Percentiles rank a stretch among this genome's conserved stretches.
Conservation (phyloP, 2,329 filamentous ascomycete genomes). For the Chrysosporium keratinophilum region DNA sequence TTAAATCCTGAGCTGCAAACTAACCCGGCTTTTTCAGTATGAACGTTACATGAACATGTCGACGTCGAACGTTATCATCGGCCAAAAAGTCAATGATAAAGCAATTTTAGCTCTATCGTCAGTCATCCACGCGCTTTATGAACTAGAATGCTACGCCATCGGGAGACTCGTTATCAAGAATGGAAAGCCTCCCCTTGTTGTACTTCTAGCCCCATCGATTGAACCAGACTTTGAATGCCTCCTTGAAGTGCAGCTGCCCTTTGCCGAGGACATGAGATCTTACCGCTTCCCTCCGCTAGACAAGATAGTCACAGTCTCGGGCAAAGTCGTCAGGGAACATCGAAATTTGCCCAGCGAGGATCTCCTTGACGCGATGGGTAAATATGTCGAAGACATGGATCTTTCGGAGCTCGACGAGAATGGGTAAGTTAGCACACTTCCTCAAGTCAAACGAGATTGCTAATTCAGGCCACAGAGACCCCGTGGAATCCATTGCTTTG, state of each 20-base stretch:
- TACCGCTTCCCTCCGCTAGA: slow-evolving; percentile 89
- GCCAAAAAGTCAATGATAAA: slow-evolving; percentile 67
- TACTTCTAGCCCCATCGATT: slow-evolving; percentile 70
- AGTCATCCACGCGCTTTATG: slow-evolving; percentile 74
- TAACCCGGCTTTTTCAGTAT: slow-evolving; percentile 44
- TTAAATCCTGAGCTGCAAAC: slow-evolving; percentile 4
- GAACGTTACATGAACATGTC: slow-evolving; percentile 79
- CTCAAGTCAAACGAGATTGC: slow-evolving; percentile 12
- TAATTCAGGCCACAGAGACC: slow-evolving; percentile 31
- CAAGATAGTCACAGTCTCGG: slow-evolving; percentile 75
- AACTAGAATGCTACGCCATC: slow-evolving; percentile 75
- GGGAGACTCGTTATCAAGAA: slow-evolving; percentile 79
- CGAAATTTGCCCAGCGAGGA: slow-evolving; percentile 68
- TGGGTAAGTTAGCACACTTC: slow-evolving; percentile 42
- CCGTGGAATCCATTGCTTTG: slow-evolving; percentile 60
- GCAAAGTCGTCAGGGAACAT: slow-evolving; percentile 68
- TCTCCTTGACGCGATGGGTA: slow-evolving; percentile 70
- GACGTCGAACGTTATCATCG: slow-evolving; percentile 64
- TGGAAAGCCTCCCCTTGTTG: slow-evolving; percentile 62
- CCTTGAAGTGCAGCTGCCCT: slow-evolving; percentile 81
- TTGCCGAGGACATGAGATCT: slow-evolving; percentile 80
- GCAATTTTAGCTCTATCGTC: slow-evolving; percentile 79
- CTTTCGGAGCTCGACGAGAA: slow-evolving; percentile 64
- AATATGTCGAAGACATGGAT: slow-evolving; percentile 91
- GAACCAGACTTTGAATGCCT: slow-evolving; percentile 73